Evolutionary conservation across 2,329 filamentous ascomycete species (phyloP).

Genomic region (Berkeleyomyces basicola): DNA sequence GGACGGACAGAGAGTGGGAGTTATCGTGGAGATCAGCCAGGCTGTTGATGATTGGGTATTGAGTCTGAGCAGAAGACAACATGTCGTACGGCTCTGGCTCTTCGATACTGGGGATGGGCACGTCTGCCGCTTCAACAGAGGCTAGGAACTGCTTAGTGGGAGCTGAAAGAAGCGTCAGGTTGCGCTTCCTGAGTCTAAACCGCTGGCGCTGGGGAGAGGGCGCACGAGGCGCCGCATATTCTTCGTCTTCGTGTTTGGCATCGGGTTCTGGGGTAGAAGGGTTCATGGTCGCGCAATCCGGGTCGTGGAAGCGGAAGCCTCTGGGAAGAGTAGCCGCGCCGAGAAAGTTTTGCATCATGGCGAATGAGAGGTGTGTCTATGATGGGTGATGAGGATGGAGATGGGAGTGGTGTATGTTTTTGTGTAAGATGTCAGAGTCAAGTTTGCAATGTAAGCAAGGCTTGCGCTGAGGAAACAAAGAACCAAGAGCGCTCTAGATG

Average conservation of each 20-base stretch:
- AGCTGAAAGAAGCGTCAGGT: conserved; percentile 34
- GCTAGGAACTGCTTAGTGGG: conserved; percentile 51
- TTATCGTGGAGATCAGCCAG: conserved; percentile 25
- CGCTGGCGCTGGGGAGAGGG: conserved; percentile 37
- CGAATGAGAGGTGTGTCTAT: neutral
- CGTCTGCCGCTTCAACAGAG: conserved; percentile 47
- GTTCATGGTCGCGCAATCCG: conserved; percentile 22
- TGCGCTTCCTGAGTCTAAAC: conserved; percentile 38
- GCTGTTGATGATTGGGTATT: conserved; percentile 21
- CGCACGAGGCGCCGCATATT: conserved; percentile 21
- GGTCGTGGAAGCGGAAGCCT: conserved; percentile 23
- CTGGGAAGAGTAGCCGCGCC: conserved; percentile 29
- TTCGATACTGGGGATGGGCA: conserved; percentile 49
- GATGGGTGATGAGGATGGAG: neutral
- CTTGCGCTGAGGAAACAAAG: neutral
- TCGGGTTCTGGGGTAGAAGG: conserved; percentile 34
- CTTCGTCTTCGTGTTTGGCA: conserved; percentile 15
- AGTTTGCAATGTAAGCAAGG: neutral
- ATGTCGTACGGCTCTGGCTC: conserved; percentile 32
- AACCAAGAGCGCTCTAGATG: neutral
- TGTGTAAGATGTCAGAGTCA: neutral
- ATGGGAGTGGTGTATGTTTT: neutral
- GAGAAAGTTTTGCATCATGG: conserved; percentile 30
- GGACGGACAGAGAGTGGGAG: conserved; percentile 23
- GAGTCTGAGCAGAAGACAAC: conserved; percentile 14